Base-by-base conservation (phyloP, 768 basidiomycete species). In the Tylopilus vinaceipallidus region DNA sequence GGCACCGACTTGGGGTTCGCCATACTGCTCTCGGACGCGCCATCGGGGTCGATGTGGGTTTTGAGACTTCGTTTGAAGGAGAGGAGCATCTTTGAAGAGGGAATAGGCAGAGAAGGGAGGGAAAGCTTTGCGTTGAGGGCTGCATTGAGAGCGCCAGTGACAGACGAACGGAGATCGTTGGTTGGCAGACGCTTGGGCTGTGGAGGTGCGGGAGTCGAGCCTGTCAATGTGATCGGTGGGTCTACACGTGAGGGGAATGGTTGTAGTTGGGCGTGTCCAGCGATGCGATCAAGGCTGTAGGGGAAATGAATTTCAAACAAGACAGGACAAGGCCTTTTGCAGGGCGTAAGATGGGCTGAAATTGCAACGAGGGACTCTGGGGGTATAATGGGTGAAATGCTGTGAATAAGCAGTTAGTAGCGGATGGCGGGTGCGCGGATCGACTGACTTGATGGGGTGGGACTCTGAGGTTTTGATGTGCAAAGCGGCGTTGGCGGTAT, bases 361-460 rank as follows among this genome's bases (percentile, higher is more conserved):
- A 83, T 67, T 30, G 73, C 53, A 9, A 72, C 52, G 16, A 82
- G 57, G 6, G 76, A 65, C 45, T 82, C 77, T 7, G 71, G 66
- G 2, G 83, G 81, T 60, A 84, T 71, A 39, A 84, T 73, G n/a
- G 73, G 68, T 0, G 83, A 83, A 34, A 83, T 74, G 53, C 80
- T 81, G 57, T 30, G 22, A 39, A 34, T 27, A 17, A 14, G 30
- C 12, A 32, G 50, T 54, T 0, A 59, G 56, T 24, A 24, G 22
- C 17, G 37, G 6, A 45, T 3, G 38, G 19, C 6, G 2, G 5
- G 42, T 12, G 14, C 16, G 42, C 17, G 38, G 17, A 44, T n/a
- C 6, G 42, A 71, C 79, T 44, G 53, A 89, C 88, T 91, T 90
- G 63, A 95, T 88, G 7, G 91, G 91, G 67, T 92, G 91, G 0